phyloP scores from a whole-genome alignment of 1,139 yeast genomes.

The Pichia norvegensis region DNA sequence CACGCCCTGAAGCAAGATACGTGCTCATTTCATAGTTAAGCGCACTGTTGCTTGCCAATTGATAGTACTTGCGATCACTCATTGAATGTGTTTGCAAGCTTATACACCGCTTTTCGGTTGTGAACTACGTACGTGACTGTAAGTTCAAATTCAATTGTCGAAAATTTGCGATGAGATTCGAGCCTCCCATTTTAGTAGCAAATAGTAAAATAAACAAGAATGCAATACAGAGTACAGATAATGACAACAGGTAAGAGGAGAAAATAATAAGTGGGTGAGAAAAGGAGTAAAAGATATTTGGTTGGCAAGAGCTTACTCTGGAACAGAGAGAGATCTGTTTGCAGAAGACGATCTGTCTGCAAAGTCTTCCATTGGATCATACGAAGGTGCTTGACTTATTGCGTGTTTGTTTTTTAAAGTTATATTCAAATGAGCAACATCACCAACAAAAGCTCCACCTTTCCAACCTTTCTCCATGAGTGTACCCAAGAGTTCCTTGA shows the following conservation, averaged over 20 bases:
- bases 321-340: neutral
- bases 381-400: slow-evolving; percentile 6
- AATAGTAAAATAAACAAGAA: neutral
- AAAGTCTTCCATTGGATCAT: slow-evolving; percentile 25
- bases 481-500: slow-evolving; percentile 31
- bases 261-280: neutral
- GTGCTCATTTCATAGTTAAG: slow-evolving; percentile 20
- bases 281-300: neutral
- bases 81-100: too few relatives aligned
- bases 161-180: neutral
- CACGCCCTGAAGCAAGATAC: neutral
- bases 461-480: slow-evolving; percentile 29
- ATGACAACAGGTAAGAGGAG: too few relatives aligned
- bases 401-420: slow-evolving; percentile 18
- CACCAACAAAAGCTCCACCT: slow-evolving; percentile 28
- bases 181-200: neutral
- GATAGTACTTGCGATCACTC: slow-evolving; percentile 17
- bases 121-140: too few relatives aligned
- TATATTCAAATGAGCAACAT: slow-evolving; percentile 19
- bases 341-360: slow-evolving; percentile 12
- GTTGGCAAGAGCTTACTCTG: neutral
- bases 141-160: too few relatives aligned
- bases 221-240: neutral
- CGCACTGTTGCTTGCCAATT: slow-evolving; percentile 21
- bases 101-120: too few relatives aligned